These are phyloP conservation scores for Tylopilus rubrobrunneus DNA, from an alignment of 768 basidiomycete species.

Conservation along the genomic window DNA sequence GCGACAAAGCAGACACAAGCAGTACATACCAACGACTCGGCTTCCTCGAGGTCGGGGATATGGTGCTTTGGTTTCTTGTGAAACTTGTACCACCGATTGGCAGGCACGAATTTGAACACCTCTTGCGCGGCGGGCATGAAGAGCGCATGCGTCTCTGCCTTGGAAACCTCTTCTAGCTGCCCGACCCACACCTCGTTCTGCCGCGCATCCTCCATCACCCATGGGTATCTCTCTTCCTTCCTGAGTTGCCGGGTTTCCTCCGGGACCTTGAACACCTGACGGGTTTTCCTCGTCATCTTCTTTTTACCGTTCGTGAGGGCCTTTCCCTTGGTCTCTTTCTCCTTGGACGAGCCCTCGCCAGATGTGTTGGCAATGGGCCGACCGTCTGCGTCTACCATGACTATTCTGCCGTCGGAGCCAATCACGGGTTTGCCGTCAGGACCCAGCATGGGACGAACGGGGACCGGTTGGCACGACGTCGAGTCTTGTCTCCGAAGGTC, in stretches of 20 bases:
- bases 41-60: slow-evolving; percentile 63
- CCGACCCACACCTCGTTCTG: slow-evolving; percentile 76
- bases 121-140: slow-evolving; percentile 82
- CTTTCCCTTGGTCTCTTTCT: slow-evolving; percentile 43
- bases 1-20: not conserved
- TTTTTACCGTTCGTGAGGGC: slow-evolving; percentile 50
- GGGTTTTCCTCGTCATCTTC: slow-evolving; percentile 78
- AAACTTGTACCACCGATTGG: slow-evolving; percentile 90
- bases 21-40: slow-evolving; percentile 58
- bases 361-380: slow-evolving; percentile 51
- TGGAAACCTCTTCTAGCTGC: slow-evolving; percentile 73
- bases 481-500: slow-evolving; percentile 56
- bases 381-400: slow-evolving; percentile 80
- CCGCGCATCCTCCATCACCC: slow-evolving; percentile 83
- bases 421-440: slow-evolving; percentile 82
- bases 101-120: slow-evolving; percentile 83
- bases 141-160: slow-evolving; percentile 70
- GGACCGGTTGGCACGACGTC: slow-evolving; percentile 38
- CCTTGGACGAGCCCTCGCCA: slow-evolving; percentile 29
- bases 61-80: slow-evolving; percentile 79
- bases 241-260: slow-evolving; percentile 75
- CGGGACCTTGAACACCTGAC: slow-evolving; percentile 77
- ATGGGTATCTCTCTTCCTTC: slow-evolving; percentile 85
- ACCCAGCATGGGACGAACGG: slow-evolving; percentile 73
- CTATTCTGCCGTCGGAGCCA: slow-evolving; percentile 68